Conservation (phyloP, 257 asterid genomes). For the Plectranthus barbatus region DNA sequence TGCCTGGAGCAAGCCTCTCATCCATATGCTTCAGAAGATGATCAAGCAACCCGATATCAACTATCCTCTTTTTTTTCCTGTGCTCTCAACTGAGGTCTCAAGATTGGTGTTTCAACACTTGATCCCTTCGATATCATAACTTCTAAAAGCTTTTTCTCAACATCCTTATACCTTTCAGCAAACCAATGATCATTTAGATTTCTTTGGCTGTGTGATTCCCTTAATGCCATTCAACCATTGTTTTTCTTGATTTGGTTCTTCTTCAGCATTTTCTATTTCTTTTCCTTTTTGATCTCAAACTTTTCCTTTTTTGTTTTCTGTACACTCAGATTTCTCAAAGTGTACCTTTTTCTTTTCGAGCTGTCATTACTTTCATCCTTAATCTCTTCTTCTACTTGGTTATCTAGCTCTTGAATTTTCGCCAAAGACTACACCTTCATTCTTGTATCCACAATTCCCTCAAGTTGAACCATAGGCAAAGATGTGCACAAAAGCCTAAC, state of each 20-base stretch:
- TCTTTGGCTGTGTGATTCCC: conserved; percentile 35
- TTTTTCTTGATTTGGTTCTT: conserved; percentile 18
- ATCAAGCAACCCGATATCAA: conserved; percentile 84
- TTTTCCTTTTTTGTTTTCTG: conserved; percentile 44
- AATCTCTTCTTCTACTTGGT: conserved; percentile 15
- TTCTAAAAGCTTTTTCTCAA: conserved; percentile 59
- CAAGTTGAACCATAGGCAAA: too few relatives aligned
- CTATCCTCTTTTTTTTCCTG: conserved; percentile 90
- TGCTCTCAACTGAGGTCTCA: conserved; percentile 75
- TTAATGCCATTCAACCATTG: conserved; percentile 33
- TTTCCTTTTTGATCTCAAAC: conserved; percentile 19
- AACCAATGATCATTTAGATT: conserved; percentile 94
- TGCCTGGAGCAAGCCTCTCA: conserved; percentile 81
- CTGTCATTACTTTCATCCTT: conserved; percentile 16
- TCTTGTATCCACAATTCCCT: too few relatives aligned
- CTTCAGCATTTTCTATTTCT: conserved; percentile 19
- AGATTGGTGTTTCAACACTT: conserved; percentile 51
- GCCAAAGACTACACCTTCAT: too few relatives aligned
- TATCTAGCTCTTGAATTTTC: too few relatives aligned
- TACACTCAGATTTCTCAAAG: conserved; percentile 40
- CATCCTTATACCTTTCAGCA: conserved; percentile 76
- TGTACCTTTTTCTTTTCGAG: conserved; percentile 67
- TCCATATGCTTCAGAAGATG: conserved; percentile 96
- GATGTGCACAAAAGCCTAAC: too few relatives aligned
- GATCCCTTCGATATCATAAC: conserved; percentile 84